phyloP scores from a whole-genome alignment of 1,284 basidiomycete species.

The Peniophora sp. region DNA sequence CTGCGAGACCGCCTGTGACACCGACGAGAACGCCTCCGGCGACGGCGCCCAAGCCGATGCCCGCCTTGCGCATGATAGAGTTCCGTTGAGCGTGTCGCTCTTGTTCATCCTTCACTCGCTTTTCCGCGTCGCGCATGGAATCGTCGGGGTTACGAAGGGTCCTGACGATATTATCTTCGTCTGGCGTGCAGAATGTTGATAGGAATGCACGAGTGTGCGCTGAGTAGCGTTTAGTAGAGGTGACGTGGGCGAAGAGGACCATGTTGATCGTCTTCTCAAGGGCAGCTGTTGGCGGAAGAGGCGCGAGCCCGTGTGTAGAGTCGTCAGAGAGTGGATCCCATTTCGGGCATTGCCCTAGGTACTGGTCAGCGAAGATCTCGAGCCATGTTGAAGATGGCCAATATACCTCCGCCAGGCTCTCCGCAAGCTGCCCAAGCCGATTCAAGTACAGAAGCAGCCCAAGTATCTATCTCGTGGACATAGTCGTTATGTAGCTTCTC shows the following conservation, averaged over 20 bases:
- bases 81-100: slow-evolving; percentile 34
- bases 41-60: slow-evolving; percentile 46
- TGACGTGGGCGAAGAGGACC: slow-evolving; percentile 44
- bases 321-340: slow-evolving; percentile 37
- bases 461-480: slow-evolving; percentile 29
- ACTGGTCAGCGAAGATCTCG: background rate
- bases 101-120: slow-evolving; percentile 31
- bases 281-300: slow-evolving; percentile 27
- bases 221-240: slow-evolving; percentile 41
- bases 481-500: slow-evolving; percentile 24
- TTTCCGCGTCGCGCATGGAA: slow-evolving; percentile 37
- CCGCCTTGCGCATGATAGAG: slow-evolving; percentile 33
- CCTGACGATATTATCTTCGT: slow-evolving; percentile 36
- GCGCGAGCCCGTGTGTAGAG: slow-evolving; percentile 31
- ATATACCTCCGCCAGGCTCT: slow-evolving; percentile 34
- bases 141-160: slow-evolving; percentile 42
- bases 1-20: slow-evolving; percentile 48
- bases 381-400: background rate
- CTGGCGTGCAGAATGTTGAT: slow-evolving; percentile 28
- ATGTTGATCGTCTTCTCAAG: slow-evolving; percentile 35
- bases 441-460: slow-evolving; percentile 38
- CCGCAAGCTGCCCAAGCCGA: slow-evolving; percentile 41
- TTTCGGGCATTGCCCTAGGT: slow-evolving; percentile 28
- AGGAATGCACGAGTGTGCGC: slow-evolving; percentile 47
- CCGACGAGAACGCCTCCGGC: slow-evolving; percentile 51